These are phyloP conservation scores for Stachybotrys chartarum DNA, from an alignment of 2,329 filamentous ascomycete species.

Conservation along the genomic window DNA sequence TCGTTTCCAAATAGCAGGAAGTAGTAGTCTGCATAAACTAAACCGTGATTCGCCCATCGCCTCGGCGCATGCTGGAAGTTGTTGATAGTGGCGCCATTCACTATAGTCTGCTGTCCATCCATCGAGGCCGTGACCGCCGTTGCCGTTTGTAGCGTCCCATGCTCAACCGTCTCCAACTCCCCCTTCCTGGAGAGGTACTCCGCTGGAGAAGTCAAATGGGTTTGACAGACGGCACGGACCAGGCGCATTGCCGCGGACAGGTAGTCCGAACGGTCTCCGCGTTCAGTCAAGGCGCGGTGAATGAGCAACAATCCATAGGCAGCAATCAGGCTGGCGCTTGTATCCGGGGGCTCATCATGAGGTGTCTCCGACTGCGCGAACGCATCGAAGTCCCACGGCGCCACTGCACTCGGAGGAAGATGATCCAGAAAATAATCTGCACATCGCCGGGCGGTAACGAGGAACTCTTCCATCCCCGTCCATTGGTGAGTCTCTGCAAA, in stretches of 20 bases:
- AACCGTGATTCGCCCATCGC: conserved; percentile 35
- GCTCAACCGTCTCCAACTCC: conserved; percentile 15
- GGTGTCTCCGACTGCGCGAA: conserved; percentile 1
- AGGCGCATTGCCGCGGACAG: conserved; percentile 3
- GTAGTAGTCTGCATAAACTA: conserved; percentile 44
- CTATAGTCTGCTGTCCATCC: too few species aligned
- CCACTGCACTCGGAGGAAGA: conserved; percentile 15
- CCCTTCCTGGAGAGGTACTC: background rate
- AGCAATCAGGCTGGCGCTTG: conserved; percentile 29
- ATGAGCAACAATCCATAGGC: conserved; percentile 30
- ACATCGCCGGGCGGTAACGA: conserved; percentile 31
- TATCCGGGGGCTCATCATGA: conserved; percentile 23
- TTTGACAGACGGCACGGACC: conserved; percentile 2
- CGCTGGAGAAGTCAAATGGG: conserved; percentile 11
- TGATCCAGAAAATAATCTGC: conserved; percentile 36
- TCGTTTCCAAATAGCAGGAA: conserved; percentile 37
- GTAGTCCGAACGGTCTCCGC: conserved; percentile 11
- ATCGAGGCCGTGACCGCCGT: too few species aligned
- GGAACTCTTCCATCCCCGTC: conserved; percentile 32
- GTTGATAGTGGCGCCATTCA: conserved; percentile 38
- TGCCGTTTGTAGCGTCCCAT: too few species aligned
- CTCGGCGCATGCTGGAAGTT: conserved; percentile 36
- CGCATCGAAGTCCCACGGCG: conserved; percentile 42
- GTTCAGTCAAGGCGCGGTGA: conserved; percentile 15
- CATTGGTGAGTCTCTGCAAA: conserved; percentile 39